Evolutionary conservation across 306 rosid genomes (phyloP).

Genomic region (Hippophae rhamnoides): DNA sequence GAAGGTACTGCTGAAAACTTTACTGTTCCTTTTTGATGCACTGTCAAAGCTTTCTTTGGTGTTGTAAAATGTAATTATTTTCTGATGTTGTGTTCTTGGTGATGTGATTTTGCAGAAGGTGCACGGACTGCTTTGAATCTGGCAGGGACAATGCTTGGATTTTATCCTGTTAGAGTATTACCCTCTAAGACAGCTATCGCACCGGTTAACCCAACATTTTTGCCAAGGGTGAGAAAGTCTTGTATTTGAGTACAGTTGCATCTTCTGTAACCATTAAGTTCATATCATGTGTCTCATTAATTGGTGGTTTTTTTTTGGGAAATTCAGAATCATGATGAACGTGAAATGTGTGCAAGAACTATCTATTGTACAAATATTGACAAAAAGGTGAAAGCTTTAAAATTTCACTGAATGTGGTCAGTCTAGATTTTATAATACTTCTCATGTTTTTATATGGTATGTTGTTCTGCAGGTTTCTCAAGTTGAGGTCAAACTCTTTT

Average conservation of each 20-base stretch:
- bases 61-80: not conserved
- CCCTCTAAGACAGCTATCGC: slow-evolving; percentile 44
- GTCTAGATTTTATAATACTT: not conserved
- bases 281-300: not conserved
- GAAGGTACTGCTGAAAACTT: slow-evolving; percentile 21
- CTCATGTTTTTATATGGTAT: not conserved
- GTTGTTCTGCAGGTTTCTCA: slow-evolving; percentile 25
- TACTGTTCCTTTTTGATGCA: not conserved
- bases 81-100: not conserved
- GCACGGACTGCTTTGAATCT: slow-evolving; percentile 36
- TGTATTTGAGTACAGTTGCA: slow-evolving; percentile 3
- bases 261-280: not conserved
- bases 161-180: slow-evolving; percentile 37
- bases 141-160: slow-evolving; percentile 40
- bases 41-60: not conserved
- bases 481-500: slow-evolving; percentile 37
- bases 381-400: slow-evolving; percentile 27
- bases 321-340: slow-evolving; percentile 32
- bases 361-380: slow-evolving; percentile 39
- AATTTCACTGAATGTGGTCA: not conserved
- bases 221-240: slow-evolving; percentile 31
- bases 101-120: slow-evolving; percentile 22
- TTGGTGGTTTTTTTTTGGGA: not conserved
- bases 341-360: slow-evolving; percentile 42
- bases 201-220: slow-evolving; percentile 39